phyloP scores from a whole-genome alignment of 1,139 yeast genomes.

The Scheffersomyces quercinus region DNA sequence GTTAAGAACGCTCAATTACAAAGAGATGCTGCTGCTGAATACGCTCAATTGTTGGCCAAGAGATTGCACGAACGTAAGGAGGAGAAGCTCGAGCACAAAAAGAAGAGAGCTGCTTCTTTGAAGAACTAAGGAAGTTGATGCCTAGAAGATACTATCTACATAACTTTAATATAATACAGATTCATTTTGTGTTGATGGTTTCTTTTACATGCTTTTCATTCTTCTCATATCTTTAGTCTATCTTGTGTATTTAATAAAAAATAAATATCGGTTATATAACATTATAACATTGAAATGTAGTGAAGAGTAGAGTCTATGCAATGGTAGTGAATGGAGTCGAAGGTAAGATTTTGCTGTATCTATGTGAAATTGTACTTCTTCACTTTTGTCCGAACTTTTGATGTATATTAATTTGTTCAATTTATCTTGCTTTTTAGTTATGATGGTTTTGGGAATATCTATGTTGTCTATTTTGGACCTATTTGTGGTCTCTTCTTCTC shows the following conservation, averaged over 20 bases:
- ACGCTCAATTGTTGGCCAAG: conserved; percentile 97
- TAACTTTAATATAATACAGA: background rate
- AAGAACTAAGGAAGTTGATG: conserved; percentile 56
- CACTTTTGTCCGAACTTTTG: no score
- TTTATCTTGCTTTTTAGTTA: no score
- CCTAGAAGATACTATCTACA: conserved; percentile 1
- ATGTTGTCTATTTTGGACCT: conserved; percentile 2
- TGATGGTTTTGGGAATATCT: no score
- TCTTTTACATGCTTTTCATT: conserved; percentile 7
- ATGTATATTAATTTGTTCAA: no score
- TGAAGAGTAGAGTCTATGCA: no score
- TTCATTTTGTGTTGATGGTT: conserved; percentile 1
- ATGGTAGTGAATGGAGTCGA: no score
- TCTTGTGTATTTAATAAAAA: conserved; percentile 24
- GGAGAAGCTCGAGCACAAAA: conserved; percentile 95
- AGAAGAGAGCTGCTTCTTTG: conserved; percentile 99
- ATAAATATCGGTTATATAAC: conserved; percentile 3
- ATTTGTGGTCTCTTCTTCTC: conserved; percentile 13
- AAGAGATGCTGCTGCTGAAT: conserved; percentile 99
- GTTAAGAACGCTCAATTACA: conserved; percentile 96
- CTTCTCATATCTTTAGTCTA: conserved; percentile 11
- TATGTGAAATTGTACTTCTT: no score
- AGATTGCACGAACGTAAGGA: conserved; percentile 98
- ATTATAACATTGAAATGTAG: no score
- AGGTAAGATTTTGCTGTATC: no score